Base-by-base conservation (phyloP, 768 basidiomycete species). In the Calvatia gigantea region DNA sequence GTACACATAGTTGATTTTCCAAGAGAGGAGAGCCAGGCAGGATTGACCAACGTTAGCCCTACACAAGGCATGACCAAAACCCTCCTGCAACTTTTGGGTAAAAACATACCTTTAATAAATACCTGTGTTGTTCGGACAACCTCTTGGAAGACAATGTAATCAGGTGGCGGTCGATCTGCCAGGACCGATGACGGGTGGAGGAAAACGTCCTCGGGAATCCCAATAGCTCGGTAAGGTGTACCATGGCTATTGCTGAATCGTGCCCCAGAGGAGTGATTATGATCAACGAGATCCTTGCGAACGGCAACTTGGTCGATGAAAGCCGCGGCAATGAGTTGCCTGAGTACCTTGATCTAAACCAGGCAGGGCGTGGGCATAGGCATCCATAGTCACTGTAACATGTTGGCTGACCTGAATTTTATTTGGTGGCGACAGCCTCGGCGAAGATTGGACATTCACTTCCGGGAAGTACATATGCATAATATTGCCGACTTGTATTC, bases 261-360 rank as follows among this genome's bases (percentile, higher is more conserved):
- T 41, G 77, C 72, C 4, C 89, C 91, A 11, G 79, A 73, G 14
- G 76, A 72, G 45, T 77, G 73, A 58, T 82, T 83, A 6, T 32
- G 37, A 42, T 85, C 79, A 12, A 86, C 77, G 31, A 91, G 69
- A 66, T 98, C 96, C 65, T 89, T 92, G 25, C 97, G 85, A 12
- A 95, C 80, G 6, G 97, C 97, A 12, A 98, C 85, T 69, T 96
- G 93, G 69, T 99, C 95, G 60, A 98, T 91, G 72, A 97, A 98
- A 14, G 85, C 91, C 8, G 96, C 88, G 0, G 90, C 79, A 43
- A 98, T 65, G 8, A 98, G 78, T 66, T 98, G 97, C 37, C 91
- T 82, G 9, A 99, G 76, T 15, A 91, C 85, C 69, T 96, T 98
- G 61, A 98, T 76, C 91, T 98, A 50, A 9, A 31, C 19, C 21